These are phyloP conservation scores for Schizosaccharomyces pombe DNA, from an alignment of 805 yeast genomes.

Conservation along the genomic window DNA sequence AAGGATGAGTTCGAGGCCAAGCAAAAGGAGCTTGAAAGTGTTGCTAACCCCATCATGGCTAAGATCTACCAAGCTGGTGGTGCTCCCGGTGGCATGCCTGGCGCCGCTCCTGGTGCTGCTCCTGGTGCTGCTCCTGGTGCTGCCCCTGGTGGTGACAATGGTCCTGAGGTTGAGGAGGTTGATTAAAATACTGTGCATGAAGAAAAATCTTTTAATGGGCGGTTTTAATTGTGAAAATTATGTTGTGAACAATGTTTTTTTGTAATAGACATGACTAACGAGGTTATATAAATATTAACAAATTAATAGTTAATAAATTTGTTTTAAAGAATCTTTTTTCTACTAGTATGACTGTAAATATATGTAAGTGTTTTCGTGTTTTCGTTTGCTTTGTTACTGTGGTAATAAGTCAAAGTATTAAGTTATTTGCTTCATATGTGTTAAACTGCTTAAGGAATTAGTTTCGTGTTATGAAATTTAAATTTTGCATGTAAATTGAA, in stretches of 20 bases:
- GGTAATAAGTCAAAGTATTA: too few relatives aligned
- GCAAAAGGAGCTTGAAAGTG: constrained; percentile 86
- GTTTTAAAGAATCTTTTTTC: background rate
- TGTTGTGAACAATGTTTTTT: background rate
- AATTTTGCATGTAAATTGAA: too few relatives aligned
- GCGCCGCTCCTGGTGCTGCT: constrained; percentile 40
- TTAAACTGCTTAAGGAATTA: too few relatives aligned
- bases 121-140: constrained; percentile 28
- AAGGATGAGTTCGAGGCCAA: constrained; percentile 77
- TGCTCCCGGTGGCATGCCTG: constrained; percentile 49
- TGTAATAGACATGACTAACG: background rate
- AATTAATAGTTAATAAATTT: background rate
- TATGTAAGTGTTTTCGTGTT: too few relatives aligned
- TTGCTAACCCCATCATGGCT: constrained; percentile 90
- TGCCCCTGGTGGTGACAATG: constrained; percentile 16
- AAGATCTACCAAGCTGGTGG: constrained; percentile 92
- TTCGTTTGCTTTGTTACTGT: too few relatives aligned
- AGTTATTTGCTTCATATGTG: too few relatives aligned
- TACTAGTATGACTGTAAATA: background rate
- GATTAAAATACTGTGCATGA: constrained; percentile 27
- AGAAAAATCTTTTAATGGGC: background rate
- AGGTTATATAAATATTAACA: too few relatives aligned
- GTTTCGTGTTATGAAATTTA: too few relatives aligned
- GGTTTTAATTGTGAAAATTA: background rate
- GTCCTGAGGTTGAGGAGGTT: constrained; percentile 68